Base-by-base conservation (phyloP, 352 stramenopile species). In the Phytophthora fragariaefolia region DNA sequence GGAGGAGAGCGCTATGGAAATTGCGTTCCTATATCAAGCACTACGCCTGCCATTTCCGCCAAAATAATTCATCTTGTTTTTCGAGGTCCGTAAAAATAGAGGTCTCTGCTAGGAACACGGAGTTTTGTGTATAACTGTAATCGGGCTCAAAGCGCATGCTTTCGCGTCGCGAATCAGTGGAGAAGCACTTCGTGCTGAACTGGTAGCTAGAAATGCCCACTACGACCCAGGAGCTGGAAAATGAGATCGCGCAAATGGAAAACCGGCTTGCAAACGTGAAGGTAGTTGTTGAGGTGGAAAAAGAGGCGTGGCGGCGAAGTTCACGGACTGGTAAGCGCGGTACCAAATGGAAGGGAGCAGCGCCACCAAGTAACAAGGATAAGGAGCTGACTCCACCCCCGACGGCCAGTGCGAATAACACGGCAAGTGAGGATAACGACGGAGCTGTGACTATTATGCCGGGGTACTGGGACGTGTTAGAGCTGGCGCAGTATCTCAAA, bases 21-120 rank as follows among this genome's bases (percentile, higher is more conserved):
- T 91, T 46, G 83, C 86, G n/a, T 96, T 96, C 63, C 58, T 96
- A 27, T 92, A 93, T 66, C 79, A 83, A 54, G 82, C 85, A 3
- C 50, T 96, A 17, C 53, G 66, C 9, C 72, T 96, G 6, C 78
- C 71, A 15, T 84, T 83, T 47, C 26, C 73, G 34, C 61, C 59
- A 58, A 69, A 67, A 63, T 71, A 71, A 50, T 34, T 42, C n/a
- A 13, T 9, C n/a, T 59, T 48, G 49, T 22, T 7, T 20, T 27
- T 32, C 42, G 42, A 54, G 40, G 32, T 34, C n/a, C 46, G 42
- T 68, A 68, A 59, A 78, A 75, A 79, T 76, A 78, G 66, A 73
- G 55, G 30, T 64, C 45, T 55, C 26, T 23, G 22, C 56, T 62
- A 28, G 50, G 28, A n/a, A 28, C 47, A 13, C 49, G 23, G 28